Evolutionary conservation across 176 grass and related monocot species (phyloP), one percentile per base, ranked within the genome.

Genomic region (Carex littledalei): DNA sequence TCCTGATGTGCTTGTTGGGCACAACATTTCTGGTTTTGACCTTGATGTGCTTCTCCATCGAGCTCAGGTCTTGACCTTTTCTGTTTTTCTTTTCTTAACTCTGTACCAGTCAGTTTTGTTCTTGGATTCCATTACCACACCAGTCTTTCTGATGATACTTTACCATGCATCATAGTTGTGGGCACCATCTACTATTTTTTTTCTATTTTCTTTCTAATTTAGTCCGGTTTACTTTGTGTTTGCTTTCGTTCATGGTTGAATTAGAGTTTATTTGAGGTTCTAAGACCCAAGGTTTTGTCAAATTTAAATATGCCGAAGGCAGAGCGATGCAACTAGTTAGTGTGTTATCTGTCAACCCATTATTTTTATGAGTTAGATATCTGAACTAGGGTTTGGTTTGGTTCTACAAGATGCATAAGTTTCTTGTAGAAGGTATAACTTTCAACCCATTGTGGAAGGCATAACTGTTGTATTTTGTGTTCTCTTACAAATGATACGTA

Each of bases 1-100:
- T 79, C 89, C 90, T 10, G 96, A 99, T 1, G 85, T 99, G 75
- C 93, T 99, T 86, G 96, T 99, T 88, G 96, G 96, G 22, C 96
- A 99, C 69, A 99, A 99, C 53, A 99, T 99, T 87, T 99, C 96
- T 1, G 93, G 96, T 82, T 99, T 99, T 15, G 91, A 99, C 78
- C 86, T 99, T 88, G 96, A 99, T 84, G 87, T 99, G 76, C 90
- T 99, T 88, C 88, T 99, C 70, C 93, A 95, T 73, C 89, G 96
- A 88, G 88, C 91, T 88, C 95, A 98, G 93, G 95, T 98, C 47
- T 84, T 81, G 17, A 58, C 18, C 32, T 81, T 84, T 47, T 68
- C 67, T 17, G 80, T 31, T 62, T 70, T 15, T 69, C 34, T 18
- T 82, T 17, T 67, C 29, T 76, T 24, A 31, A 78, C 45, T 13